Evolutionary conservation across 1,139 yeast genomes (phyloP).

Genomic region (Meyerozyma elateridarum): DNA sequence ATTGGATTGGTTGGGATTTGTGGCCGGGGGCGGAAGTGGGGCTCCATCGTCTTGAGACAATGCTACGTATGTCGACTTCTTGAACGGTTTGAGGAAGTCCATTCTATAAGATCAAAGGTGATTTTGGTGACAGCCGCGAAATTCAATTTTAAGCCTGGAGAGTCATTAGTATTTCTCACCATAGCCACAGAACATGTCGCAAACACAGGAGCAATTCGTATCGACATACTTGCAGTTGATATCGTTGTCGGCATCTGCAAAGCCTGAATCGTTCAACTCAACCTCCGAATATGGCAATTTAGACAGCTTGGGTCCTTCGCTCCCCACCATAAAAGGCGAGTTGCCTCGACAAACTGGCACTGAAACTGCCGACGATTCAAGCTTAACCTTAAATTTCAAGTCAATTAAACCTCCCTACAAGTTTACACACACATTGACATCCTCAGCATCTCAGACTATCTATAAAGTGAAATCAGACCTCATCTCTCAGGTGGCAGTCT

Average conservation of each 20-base stretch:
- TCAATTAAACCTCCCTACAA: constrained; percentile 44
- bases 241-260: constrained; percentile 21
- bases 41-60: constrained; percentile 32
- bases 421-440: constrained; percentile 24
- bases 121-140: neutral
- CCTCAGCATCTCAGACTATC: constrained; percentile 22
- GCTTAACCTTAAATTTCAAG: constrained; percentile 24
- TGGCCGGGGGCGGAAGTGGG: constrained; percentile 39
- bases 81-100: constrained; percentile 1
- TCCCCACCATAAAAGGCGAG: constrained; percentile 26
- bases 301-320: constrained; percentile 38
- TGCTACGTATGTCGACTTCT: constrained; percentile 10
- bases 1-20: constrained; percentile 20
- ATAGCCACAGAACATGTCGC: neutral
- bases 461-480: constrained; percentile 30
- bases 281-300: constrained; percentile 30
- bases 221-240: constrained; percentile 33
- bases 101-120: neutral
- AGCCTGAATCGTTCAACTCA: constrained; percentile 25
- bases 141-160: too few species aligned
- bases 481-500: constrained; percentile 22
- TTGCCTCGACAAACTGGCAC: constrained; percentile 21
- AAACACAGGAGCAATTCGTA: constrained; percentile 23
- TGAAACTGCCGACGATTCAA: constrained; percentile 4
- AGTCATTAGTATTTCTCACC: neutral